phyloP scores from a whole-genome alignment of 2,329 filamentous ascomycete genomes.

The Leptoxyphium fumago region DNA sequence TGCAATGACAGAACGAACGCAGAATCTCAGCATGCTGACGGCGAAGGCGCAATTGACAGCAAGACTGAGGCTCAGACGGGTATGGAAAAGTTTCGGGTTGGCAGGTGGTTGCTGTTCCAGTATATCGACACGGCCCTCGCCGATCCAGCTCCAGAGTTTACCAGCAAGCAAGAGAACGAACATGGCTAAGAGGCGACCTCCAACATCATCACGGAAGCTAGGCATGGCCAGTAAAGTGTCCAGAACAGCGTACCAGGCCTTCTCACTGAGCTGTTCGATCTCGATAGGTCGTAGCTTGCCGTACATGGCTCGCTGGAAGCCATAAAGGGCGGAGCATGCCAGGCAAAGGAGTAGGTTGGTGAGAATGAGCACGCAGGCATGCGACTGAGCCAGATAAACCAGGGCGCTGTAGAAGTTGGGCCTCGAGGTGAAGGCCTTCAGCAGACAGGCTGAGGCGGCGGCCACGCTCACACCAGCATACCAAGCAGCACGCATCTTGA shows the following conservation, averaged over 20 bases:
- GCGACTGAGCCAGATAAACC: conserved; percentile 93
- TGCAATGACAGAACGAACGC: conserved; percentile 66
- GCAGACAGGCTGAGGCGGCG: conserved; percentile 67
- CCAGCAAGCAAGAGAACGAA: conserved; percentile 83
- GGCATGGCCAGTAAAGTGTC: conserved; percentile 97
- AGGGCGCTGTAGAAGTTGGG: conserved; percentile 98
- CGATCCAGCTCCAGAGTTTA: conserved; percentile 98
- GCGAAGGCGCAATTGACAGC: conserved; percentile 69
- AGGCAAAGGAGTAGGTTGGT: conserved; percentile 78
- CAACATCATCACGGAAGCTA: conserved; percentile 89
- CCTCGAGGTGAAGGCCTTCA: conserved; percentile 86
- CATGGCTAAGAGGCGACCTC: conserved; percentile 91
- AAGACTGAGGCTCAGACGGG: conserved; percentile 64
- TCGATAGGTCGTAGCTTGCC: conserved; percentile 84
- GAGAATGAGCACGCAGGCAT: conserved; percentile 85
- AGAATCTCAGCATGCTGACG: conserved; percentile 64
- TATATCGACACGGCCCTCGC: conserved; percentile 82
- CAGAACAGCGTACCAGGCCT: conserved; percentile 94
- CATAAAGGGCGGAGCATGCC: conserved; percentile 69
- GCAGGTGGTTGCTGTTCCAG: conserved; percentile 88
- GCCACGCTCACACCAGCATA: conserved; percentile 49
- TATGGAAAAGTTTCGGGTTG: conserved; percentile 79
- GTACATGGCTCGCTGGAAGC: conserved; percentile 78
- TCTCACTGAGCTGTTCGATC: conserved; percentile 92
- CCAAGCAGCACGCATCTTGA: conserved; percentile 17